Evolutionary conservation across 345 rosid genomes (phyloP), one percentile per base, ranked within the genome.

Genomic region (Geranium rotundifolium): DNA sequence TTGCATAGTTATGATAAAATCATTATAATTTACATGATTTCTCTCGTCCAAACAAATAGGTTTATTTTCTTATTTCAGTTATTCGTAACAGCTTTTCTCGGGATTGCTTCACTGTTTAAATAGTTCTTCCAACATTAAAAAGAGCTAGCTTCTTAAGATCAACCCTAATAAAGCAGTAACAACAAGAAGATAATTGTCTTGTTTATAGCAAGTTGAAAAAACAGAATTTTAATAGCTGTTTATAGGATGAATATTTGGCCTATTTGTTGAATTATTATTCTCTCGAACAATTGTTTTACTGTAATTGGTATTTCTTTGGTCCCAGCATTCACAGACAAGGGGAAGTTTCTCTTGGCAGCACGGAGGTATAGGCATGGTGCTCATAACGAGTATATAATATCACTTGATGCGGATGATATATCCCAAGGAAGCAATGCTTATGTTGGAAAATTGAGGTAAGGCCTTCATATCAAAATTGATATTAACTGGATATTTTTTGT

Each of bases 351-450:
- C 65, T 83, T 92, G 67, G 98, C 96, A 10, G 96, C 98, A 57
- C 75, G 91, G 60, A 85, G 93, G 76, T 85, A 74, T 64, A 77
- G 95, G 76, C 80, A 79, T 23, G 91, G 95, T 63, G 85, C 89
- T 68, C 88, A 85, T 75, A 77, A 76, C 4, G 98, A 89, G 69
- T 92, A 92, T 75, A 81, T 89, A 55, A 84, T 92, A 62, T 87
- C 98, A 55, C 93, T 87, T 74, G 89, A 87, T 65, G 82, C 86
- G n/a, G 80, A 79, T 65, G 98, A 92, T 67, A 49, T 87, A 75
- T 92, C 98, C 29, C 98, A 92, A 83, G 95, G 91, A 74, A 92
- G 95, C 58, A 87, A 87, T 74, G 89, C 95, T 19, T 92, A 89
- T 61, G 82, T 89, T 20, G 98, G 98, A n/a, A 92, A 92, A 69